A percentile compares a stretch with the other conserved stretches of the same genome.
Conservation (phyloP, 495 filamentous ascomycete genomes). For the Daldinia decipiens region DNA sequence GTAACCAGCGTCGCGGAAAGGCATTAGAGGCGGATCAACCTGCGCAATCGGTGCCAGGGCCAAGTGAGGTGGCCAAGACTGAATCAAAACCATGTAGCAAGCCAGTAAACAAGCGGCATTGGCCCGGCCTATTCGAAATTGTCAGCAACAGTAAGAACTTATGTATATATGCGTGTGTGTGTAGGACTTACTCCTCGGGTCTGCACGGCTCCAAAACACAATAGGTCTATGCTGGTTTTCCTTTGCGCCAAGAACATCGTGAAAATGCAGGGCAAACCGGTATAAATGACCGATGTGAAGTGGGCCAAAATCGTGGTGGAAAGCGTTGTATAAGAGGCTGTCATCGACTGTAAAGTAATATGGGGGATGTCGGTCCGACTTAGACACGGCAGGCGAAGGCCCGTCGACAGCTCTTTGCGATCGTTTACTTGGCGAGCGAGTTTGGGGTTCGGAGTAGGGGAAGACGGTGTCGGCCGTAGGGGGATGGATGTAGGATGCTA, state of each 20-base stretch:
- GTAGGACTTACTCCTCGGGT: slow-evolving; percentile 78
- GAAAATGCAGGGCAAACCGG: slow-evolving; percentile 92
- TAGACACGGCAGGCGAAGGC: slow-evolving; percentile 54
- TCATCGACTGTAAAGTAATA: slow-evolving; percentile 98
- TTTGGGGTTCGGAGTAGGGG: slow-evolving; percentile 72
- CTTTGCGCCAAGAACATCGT: slow-evolving; percentile 90
- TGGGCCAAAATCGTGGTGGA: slow-evolving; percentile 98
- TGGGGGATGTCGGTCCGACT: slow-evolving; percentile 64
- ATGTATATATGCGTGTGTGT: not conserved
- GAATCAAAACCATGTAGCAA: slow-evolving; percentile 98
- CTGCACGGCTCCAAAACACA: slow-evolving; percentile 92
- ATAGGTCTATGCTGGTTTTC: slow-evolving; percentile 81
- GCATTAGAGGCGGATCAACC: slow-evolving; percentile 96
- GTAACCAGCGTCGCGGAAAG: slow-evolving; percentile 97
- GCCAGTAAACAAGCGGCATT: slow-evolving; percentile 97
- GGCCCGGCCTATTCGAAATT: slow-evolving; percentile 69
- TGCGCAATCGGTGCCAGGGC: slow-evolving; percentile 97
- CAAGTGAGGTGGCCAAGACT: slow-evolving; percentile 96
- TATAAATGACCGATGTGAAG: slow-evolving; percentile 97
- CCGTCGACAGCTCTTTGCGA: slow-evolving; percentile 71
- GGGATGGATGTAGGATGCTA: slow-evolving; percentile 87
- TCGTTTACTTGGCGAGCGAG: slow-evolving; percentile 75
- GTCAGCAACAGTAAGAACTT: slow-evolving; percentile 26
- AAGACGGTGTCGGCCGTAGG: slow-evolving; percentile 85
- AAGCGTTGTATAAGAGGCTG: slow-evolving; percentile 93